A percentile compares a stretch with the other conserved stretches of the same genome.
These are phyloP conservation scores for Podospora fimiseda DNA, from an alignment of 495 filamentous ascomycete genomes.

Conservation along the genomic window DNA sequence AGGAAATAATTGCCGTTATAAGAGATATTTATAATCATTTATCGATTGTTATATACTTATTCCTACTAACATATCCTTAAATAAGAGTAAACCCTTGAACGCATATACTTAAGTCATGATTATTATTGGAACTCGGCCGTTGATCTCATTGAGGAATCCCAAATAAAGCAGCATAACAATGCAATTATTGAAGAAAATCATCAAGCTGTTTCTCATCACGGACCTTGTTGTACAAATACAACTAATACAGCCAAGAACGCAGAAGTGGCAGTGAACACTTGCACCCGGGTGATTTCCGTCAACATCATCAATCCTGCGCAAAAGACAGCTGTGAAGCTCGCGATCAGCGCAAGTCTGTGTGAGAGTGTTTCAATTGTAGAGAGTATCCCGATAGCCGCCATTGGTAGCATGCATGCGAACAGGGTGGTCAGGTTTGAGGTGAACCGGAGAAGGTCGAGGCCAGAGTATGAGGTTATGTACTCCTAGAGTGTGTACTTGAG, in stretches of 20 bases:
- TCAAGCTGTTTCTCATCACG: too few species aligned
- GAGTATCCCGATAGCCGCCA: slow-evolving; percentile 14
- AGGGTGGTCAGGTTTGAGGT: slow-evolving; percentile 10
- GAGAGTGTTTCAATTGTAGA: slow-evolving; percentile 1
- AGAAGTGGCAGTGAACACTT: neutral
- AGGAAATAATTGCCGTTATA: too few species aligned
- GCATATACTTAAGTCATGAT: too few species aligned
- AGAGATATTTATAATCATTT: too few species aligned
- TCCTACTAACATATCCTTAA: too few species aligned
- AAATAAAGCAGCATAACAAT: too few species aligned
- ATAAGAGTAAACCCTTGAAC: too few species aligned
- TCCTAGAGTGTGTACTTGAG: neutral
- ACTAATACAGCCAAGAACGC: neutral
- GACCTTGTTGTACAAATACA: neutral
- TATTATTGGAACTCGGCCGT: too few species aligned
- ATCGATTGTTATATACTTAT: too few species aligned
- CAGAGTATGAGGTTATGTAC: slow-evolving; percentile 3
- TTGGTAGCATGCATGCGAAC: slow-evolving; percentile 18
- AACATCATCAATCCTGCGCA: neutral
- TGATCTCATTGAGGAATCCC: too few species aligned
- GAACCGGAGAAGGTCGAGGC: neutral
- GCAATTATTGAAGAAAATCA: too few species aligned
- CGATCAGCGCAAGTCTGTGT: slow-evolving; percentile 7
- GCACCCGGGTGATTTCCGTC: neutral
- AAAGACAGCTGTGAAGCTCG: neutral